Evolutionary conservation across 768 basidiomycete genomes (phyloP), one percentile per base, ranked within the genome.

Genomic region (Dioszegia hungarica): DNA sequence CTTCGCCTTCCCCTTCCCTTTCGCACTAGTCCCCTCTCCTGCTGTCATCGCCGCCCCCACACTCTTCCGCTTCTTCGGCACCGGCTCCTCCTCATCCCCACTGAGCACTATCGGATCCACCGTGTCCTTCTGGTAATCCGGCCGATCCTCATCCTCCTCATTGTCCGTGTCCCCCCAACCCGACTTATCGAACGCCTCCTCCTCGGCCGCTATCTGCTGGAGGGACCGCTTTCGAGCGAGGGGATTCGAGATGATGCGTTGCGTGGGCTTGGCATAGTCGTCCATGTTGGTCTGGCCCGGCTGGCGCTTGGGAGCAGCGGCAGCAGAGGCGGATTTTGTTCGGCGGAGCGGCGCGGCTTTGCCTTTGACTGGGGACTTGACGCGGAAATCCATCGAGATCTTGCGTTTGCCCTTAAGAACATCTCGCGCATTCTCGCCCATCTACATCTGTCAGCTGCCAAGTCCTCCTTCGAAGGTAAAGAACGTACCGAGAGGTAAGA

Each of bases 401-500:
- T 17, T 59, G 34, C 61, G 56, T 12, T 59, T 50, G 19, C 63
- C 62, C 33, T 59, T 59, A 20, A 72, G 46, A 27, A 60, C 62
- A 14, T 49, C 41, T 25, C 33, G 25, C 2, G 67, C 57, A 24
- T 51, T 1, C 20, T 46, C 48, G 12, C 64, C 67, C 25, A 72
- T 50, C 70, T 72, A 20, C 19, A 24, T 43, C 10, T 15, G 46
- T 43, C 20, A 47, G 47, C 36, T 10, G 24, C n/a, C n/a, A 11
- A 38, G 41, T 34, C 38, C 22, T 46, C 49, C 28, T 5, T 22
- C 9, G n/a, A 34, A 27, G 12, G 24, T 5, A 2, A 15, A 15
- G 24, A 14, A 57, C 70, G 68, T 44, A 76, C 76, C 46, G 61
- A 58, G 52, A 79, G 48, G 66, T 79, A 79, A 3, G 77, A 68